Percentiles rank a stretch among this genome's conserved stretches.
These are phyloP conservation scores for Candida arabinofermentans DNA, from an alignment of 805 yeast species.

Conservation along the genomic window DNA sequence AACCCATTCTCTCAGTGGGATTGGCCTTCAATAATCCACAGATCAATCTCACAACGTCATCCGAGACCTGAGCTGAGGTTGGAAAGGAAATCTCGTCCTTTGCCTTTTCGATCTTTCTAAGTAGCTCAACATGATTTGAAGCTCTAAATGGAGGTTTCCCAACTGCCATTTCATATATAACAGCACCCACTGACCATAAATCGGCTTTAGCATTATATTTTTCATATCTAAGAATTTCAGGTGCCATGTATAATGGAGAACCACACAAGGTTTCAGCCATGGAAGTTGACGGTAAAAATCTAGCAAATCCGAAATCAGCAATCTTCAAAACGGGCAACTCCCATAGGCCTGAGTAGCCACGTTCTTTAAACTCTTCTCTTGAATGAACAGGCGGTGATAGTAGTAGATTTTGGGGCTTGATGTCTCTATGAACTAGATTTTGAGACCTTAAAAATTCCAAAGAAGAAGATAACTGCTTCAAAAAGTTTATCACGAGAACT, in stretches of 20 bases:
- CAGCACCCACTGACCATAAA: constrained; percentile 98
- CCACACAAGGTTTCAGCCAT: constrained; percentile 98
- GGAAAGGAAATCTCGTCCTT: constrained; percentile 81
- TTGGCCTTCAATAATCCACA: constrained; percentile 73
- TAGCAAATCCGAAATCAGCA: constrained; percentile 97
- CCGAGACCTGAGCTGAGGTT: constrained; percentile 56
- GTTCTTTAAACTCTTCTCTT: constrained; percentile 50
- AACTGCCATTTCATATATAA: constrained; percentile 88
- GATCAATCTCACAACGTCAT: constrained; percentile 64
- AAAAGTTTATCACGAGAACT: constrained; percentile 73
- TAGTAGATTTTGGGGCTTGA: constrained; percentile 87
- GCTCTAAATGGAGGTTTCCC: constrained; percentile 98
- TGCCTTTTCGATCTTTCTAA: constrained; percentile 78
- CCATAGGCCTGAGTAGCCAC: constrained; percentile 72
- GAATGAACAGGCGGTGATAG: constrained; percentile 79
- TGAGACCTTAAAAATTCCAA: constrained; percentile 75
- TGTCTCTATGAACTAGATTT: constrained; percentile 90
- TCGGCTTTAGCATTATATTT: constrained; percentile 97
- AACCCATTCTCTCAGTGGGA: constrained; percentile 85
- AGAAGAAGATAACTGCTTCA: constrained; percentile 84
- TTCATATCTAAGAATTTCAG: constrained; percentile 90
- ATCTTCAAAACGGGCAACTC: constrained; percentile 87
- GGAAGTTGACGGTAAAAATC: constrained; percentile 88
- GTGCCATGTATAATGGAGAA: constrained; percentile 97
- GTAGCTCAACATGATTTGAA: constrained; percentile 83